phyloP scores from a whole-genome alignment of 2,329 filamentous ascomycete species.

The Fusarium floridanum region DNA sequence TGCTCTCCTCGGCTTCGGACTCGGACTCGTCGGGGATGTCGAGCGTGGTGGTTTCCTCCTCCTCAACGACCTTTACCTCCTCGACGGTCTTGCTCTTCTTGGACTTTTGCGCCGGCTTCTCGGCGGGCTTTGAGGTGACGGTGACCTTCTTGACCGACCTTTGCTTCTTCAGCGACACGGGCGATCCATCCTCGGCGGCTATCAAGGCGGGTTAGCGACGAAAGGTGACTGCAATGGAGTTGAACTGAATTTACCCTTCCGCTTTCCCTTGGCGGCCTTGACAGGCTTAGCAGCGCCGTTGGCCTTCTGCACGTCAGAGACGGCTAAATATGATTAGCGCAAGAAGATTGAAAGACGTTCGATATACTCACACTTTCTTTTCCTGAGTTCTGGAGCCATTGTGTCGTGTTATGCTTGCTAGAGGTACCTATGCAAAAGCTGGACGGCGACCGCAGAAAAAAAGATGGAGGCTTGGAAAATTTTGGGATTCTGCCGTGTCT shows the following conservation, averaged over 20 bases:
- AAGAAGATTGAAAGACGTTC: not conserved
- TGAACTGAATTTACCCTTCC: conserved; percentile 49
- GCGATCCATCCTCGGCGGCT: conserved; percentile 62
- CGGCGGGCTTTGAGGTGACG: conserved; percentile 41
- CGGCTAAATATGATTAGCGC: conserved; percentile 43
- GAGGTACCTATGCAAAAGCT: conserved; percentile 34
- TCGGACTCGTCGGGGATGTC: conserved; percentile 51
- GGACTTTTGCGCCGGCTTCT: conserved; percentile 53
- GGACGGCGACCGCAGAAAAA: conserved; percentile 36
- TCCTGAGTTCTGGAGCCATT: conserved; percentile 63
- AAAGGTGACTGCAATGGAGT: not conserved
- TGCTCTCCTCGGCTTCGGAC: conserved; percentile 57
- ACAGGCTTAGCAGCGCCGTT: conserved; percentile 49
- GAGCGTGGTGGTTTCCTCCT: conserved; percentile 45
- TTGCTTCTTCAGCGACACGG: conserved; percentile 60
- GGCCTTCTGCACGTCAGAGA: conserved; percentile 49
- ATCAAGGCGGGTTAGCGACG: conserved; percentile 42
- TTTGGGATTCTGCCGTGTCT: conserved; percentile 53
- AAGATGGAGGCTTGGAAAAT: conserved; percentile 49
- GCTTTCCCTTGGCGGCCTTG: conserved; percentile 55
- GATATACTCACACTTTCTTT: conserved; percentile 50
- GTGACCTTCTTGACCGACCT: conserved; percentile 54
- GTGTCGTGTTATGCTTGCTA: conserved; percentile 41
- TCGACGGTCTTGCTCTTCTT: conserved; percentile 49
- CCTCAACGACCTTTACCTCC: conserved; percentile 43